A percentile compares a stretch with the other conserved stretches of the same genome.
These are phyloP conservation scores for Penicillium maclennaniae DNA, from an alignment of 495 filamentous ascomycete species.

Conservation along the genomic window DNA sequence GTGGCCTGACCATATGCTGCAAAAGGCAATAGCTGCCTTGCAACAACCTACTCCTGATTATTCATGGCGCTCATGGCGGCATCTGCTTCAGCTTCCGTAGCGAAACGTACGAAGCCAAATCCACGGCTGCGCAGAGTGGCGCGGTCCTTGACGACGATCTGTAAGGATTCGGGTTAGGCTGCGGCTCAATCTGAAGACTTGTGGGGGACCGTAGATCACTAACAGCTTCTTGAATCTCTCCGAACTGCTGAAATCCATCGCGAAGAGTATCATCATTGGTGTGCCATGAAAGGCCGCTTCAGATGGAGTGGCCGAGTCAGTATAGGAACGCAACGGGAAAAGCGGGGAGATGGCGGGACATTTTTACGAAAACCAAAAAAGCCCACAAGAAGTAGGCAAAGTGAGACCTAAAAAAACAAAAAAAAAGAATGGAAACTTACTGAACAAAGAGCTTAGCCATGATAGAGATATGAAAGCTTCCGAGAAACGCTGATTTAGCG, in stretches of 20 bases:
- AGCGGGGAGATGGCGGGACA: background rate
- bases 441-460: constrained; percentile 33
- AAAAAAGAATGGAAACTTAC: constrained; percentile 12
- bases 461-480: constrained; percentile 2
- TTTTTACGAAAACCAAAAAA: background rate
- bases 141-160: constrained; percentile 98
- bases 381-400: background rate
- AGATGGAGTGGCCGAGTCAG: constrained; percentile 1
- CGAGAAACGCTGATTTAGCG: background rate
- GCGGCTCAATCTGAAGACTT: constrained; percentile 1
- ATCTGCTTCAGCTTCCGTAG: constrained; percentile 76
- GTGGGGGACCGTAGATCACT: constrained; percentile 31
- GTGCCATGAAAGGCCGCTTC: constrained; percentile 95
- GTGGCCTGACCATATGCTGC: background rate
- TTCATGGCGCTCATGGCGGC: constrained; percentile 82
- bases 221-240: constrained; percentile 88
- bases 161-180: constrained; percentile 13
- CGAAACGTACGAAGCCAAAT: constrained; percentile 93
- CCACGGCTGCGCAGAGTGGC: constrained; percentile 94
- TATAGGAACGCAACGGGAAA: background rate
- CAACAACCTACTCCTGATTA: constrained; percentile 74
- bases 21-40: background rate
- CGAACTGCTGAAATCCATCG: constrained; percentile 85
- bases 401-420: background rate
- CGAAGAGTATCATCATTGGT: constrained; percentile 81